These are phyloP conservation scores for Cladosporium velox DNA, from an alignment of 2,329 filamentous ascomycete species.

Conservation along the genomic window DNA sequence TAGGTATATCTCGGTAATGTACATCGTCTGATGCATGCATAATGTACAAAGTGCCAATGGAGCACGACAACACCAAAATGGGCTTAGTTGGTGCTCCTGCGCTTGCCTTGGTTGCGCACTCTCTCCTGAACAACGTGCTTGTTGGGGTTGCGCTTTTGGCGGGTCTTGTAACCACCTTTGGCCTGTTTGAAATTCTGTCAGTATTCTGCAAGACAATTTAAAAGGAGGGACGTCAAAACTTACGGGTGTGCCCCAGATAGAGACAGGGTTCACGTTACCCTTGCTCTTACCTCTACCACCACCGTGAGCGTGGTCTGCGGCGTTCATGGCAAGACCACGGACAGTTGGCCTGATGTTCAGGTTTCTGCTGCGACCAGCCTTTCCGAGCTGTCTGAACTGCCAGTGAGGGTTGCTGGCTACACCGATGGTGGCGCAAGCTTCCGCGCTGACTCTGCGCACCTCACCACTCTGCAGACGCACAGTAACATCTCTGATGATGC, in stretches of 20 bases:
- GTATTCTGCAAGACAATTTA: conserved; percentile 1
- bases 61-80: not conserved
- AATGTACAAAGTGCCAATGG: conserved; percentile 14
- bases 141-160: conserved; percentile 85
- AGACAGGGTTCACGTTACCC: conserved; percentile 93
- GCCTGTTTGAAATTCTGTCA: conserved; percentile 44
- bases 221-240: conserved; percentile 43
- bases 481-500: conserved; percentile 76
- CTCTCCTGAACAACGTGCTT: conserved; percentile 85
- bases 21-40: conserved; percentile 15
- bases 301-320: conserved; percentile 96
- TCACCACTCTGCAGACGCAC: conserved; percentile 91
- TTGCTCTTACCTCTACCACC: conserved; percentile 99
- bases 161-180: conserved; percentile 90
- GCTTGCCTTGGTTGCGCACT: conserved; percentile 87
- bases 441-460: conserved; percentile 81
- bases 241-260: conserved; percentile 95
- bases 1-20: conserved; percentile 19
- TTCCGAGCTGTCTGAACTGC: conserved; percentile 88
- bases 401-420: conserved; percentile 91
- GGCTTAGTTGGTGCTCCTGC: conserved; percentile 49
- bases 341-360: conserved; percentile 93
- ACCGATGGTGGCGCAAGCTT: conserved; percentile 93
- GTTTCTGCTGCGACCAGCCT: conserved; percentile 92
- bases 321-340: conserved; percentile 98